Evolutionary conservation across 208 protist species (phyloP).

Genomic region (Leishmania mexicana): DNA sequence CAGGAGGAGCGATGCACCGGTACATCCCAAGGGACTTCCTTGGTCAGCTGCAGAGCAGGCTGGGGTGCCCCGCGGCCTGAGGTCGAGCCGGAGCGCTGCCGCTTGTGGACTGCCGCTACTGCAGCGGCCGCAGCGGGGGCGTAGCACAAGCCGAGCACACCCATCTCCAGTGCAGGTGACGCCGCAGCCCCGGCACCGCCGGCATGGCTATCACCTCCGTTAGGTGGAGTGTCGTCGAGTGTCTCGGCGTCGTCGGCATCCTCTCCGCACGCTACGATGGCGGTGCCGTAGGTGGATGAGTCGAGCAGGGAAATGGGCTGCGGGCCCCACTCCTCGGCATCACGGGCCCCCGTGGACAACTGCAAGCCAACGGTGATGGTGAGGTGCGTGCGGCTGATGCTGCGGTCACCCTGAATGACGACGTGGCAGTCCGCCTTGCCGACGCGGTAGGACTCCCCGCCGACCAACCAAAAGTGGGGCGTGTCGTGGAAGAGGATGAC

Average conservation of each 20-base stretch:
- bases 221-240: neutral
- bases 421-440: conserved; percentile 76
- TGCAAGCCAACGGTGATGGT: conserved; percentile 39
- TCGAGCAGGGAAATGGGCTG: conserved; percentile 64
- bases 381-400: conserved; percentile 84
- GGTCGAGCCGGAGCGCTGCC: neutral
- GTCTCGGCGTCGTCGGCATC: conserved; percentile 14
- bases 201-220: neutral
- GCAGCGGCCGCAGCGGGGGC: neutral
- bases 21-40: conserved; percentile 36
- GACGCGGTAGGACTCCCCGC: conserved; percentile 55
- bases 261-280: conserved; percentile 30
- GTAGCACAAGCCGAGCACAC: conserved; percentile 27
- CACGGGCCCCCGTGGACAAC: neutral
- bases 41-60: conserved; percentile 20
- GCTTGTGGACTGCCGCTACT: neutral
- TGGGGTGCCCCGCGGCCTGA: neutral
- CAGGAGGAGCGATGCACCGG: conserved; percentile 41
- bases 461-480: conserved; percentile 66
- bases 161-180: conserved; percentile 2
- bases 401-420: conserved; percentile 63
- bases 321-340: conserved; percentile 4
- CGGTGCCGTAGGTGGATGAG: conserved; percentile 75
- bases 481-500: conserved; percentile 68
- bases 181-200: neutral